A percentile compares a stretch with the other conserved stretches of the same genome.
These are phyloP conservation scores for Boletus subparvulus DNA, from an alignment of 768 basidiomycete genomes.

Conservation along the genomic window DNA sequence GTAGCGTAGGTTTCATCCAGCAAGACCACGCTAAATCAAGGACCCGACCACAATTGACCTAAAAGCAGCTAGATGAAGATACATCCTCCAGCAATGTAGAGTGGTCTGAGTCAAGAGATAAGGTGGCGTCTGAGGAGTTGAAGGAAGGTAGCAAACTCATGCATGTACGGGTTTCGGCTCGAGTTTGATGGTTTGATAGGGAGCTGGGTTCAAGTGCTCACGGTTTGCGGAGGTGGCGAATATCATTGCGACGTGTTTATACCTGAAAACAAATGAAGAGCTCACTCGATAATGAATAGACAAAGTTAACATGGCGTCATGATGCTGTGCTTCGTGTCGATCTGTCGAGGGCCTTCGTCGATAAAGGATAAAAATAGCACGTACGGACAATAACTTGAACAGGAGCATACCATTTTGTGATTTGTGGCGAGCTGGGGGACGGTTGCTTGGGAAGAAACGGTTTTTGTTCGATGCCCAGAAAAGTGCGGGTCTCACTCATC, in stretches of 20 bases:
- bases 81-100: too few relatives aligned
- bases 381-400: neutral
- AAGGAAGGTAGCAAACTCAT: neutral
- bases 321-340: constrained; percentile 3
- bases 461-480: neutral
- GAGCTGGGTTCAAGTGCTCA: neutral
- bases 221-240: neutral
- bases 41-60: too few relatives aligned
- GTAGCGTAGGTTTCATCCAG: too few relatives aligned
- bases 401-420: neutral
- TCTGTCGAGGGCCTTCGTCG: neutral
- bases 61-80: too few relatives aligned
- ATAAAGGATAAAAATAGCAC: neutral
- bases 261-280: neutral
- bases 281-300: neutral
- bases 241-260: neutral
- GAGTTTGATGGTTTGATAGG: neutral
- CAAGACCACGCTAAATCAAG: too few relatives aligned
- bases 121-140: too few relatives aligned
- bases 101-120: too few relatives aligned
- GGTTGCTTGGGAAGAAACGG: neutral
- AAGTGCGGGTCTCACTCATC: neutral
- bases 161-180: neutral
- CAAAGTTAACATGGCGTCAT: neutral
- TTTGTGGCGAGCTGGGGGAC: neutral